Conservation (phyloP, 1,284 basidiomycete species). For the Ustilago nuda region DNA sequence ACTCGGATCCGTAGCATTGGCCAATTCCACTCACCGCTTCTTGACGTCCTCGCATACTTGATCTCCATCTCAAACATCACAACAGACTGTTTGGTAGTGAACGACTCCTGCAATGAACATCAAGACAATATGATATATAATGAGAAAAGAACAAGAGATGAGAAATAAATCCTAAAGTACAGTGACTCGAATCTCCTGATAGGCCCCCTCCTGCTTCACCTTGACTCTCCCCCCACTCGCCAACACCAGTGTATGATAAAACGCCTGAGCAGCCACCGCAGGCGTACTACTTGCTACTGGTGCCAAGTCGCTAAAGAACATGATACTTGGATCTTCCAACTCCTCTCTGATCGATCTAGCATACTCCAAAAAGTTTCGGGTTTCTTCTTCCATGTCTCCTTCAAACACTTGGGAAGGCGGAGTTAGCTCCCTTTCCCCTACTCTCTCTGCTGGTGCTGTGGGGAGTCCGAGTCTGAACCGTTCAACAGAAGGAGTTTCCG, state of each 20-base stretch:
- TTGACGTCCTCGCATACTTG: no score
- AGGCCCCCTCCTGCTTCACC: constrained; percentile 63
- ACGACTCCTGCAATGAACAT: no score
- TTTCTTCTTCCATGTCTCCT: constrained; percentile 40
- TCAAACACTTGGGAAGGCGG: constrained; percentile 25
- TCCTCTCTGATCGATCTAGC: constrained; percentile 21
- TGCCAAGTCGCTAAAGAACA: constrained; percentile 52
- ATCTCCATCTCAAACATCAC: no score
- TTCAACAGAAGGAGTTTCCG: constrained; percentile 21
- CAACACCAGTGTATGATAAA: constrained; percentile 65
- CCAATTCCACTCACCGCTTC: no score
- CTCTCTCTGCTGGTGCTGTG: constrained; percentile 1
- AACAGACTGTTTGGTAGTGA: no score
- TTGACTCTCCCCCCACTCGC: constrained; percentile 48
- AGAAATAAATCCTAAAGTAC: neutral
- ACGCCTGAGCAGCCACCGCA: constrained; percentile 63
- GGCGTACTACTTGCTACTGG: constrained; percentile 46
- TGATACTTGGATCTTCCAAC: constrained; percentile 33
- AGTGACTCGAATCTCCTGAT: constrained; percentile 58
- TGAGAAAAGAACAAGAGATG: no score
- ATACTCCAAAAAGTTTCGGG: constrained; percentile 49
- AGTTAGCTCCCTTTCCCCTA: constrained; percentile 11
- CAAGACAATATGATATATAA: neutral
- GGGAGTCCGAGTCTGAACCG: constrained; percentile 23
- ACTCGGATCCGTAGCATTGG: no score